Evolutionary conservation across 1,284 basidiomycete genomes (phyloP), one percentile per base, ranked within the genome.

Genomic region (Ustanciosporium gigantosporum): DNA sequence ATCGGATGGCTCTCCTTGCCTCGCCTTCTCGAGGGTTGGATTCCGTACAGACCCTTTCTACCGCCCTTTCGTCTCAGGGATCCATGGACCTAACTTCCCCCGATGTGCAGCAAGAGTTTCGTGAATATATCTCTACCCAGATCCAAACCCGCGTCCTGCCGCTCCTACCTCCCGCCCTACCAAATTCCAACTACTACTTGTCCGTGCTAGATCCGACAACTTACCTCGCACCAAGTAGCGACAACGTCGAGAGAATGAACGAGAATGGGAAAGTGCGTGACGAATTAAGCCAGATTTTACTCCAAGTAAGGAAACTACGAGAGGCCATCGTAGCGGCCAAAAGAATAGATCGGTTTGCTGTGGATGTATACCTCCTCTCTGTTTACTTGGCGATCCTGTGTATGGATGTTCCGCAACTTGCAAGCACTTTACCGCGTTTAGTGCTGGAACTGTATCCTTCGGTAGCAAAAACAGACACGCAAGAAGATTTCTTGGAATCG

Each of bases 1-100:
- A 67, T 31, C 43, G 53, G 6, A 44, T 67, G 13, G 45, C 58
- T 0, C 51, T 67, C 7, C 59, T 67, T 20, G 65, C 65, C 4
- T 64, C 59, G 0, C 65, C 65, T 22, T 55, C 50, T 1, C 53
- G 65, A 5, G 65, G 65, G 2, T 46, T 62, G 21, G 65, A 67
- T 23, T 40, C 46, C 11, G 15, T 41, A 41, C 8, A 39, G 6
- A 22, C 34, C 15, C 29, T 64, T 17, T 58, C 50, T 27, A 35
- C 41, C 6, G 36, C 39, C 5, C 41, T 64, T 9, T 41, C 46
- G 8, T 21, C 45, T 0, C 60, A 64, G 16, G 58, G 49, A 0
- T 47, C 41, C 19, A 49, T 59, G 51, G 48, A 58, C 29, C 47
- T 62, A 36, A 62, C 64, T 22, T 25, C 36, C 2, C 9, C 22